These are phyloP conservation scores for Geotrichum ghanense DNA, from an alignment of 805 yeast species.

Conservation along the genomic window DNA sequence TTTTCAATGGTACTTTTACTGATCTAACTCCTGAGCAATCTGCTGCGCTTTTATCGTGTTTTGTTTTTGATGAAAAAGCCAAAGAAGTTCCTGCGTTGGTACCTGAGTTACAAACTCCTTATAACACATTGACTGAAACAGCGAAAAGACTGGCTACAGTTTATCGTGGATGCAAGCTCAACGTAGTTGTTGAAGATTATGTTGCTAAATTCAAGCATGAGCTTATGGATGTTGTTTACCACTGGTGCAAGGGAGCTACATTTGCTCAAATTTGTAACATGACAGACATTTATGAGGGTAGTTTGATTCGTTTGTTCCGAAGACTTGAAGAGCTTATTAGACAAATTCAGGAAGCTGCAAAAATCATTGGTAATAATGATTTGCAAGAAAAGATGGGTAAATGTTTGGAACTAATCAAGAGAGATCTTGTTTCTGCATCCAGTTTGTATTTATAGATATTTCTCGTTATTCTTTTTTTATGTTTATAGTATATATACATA, in stretches of 20 bases:
- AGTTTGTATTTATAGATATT: slow-evolving; percentile 58
- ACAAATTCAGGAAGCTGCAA: slow-evolving; percentile 85
- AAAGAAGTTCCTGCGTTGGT: slow-evolving; percentile 74
- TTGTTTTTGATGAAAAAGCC: slow-evolving; percentile 93
- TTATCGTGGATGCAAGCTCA: slow-evolving; percentile 81
- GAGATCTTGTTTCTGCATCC: slow-evolving; percentile 95
- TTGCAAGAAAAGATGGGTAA: slow-evolving; percentile 82
- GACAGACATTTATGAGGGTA: slow-evolving; percentile 98
- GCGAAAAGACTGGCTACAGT: slow-evolving; percentile 85
- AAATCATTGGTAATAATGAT: slow-evolving; percentile 83
- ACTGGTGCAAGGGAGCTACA: slow-evolving; percentile 94
- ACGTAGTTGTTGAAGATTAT: slow-evolving; percentile 82
- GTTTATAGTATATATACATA: not conserved
- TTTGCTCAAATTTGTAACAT: slow-evolving; percentile 96
- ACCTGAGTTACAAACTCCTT: slow-evolving; percentile 88
- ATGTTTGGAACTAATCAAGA: slow-evolving; percentile 74
- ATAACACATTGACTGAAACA: slow-evolving; percentile 78
- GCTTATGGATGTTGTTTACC: slow-evolving; percentile 90
- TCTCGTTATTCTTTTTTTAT: not conserved
- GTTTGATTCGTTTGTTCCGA: slow-evolving; percentile 87
- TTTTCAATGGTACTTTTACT: slow-evolving; percentile 90
- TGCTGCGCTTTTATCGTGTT: slow-evolving; percentile 86
- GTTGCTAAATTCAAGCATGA: slow-evolving; percentile 86
- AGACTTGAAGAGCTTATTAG: slow-evolving; percentile 86
- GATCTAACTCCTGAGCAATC: slow-evolving; percentile 82